Conservation (phyloP, 192 early-diverging fungal genomes). For the Umbelopsis ramanniana region DNA sequence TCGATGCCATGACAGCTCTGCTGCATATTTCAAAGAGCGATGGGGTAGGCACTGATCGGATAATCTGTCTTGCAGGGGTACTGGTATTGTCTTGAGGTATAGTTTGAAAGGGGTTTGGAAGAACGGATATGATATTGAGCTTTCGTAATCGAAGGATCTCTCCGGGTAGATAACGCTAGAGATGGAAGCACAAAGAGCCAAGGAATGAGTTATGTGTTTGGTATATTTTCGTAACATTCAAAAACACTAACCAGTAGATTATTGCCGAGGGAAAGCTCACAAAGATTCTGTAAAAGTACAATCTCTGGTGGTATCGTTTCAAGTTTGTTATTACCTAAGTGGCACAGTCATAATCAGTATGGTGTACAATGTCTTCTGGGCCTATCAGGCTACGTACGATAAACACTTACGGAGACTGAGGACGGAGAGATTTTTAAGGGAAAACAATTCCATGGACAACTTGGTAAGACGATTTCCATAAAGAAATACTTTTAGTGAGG, state of each 20-base stretch:
- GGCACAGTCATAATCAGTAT: background rate
- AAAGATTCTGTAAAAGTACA: slow-evolving; percentile 45
- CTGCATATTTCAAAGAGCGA: slow-evolving; percentile 17
- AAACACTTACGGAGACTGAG: slow-evolving; percentile 49
- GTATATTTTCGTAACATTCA: background rate
- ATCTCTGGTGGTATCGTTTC: slow-evolving; percentile 49
- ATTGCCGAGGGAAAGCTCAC: slow-evolving; percentile 53
- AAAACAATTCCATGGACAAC: slow-evolving; percentile 45
- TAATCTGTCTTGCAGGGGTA: background rate
- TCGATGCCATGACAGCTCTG: slow-evolving; percentile 9
- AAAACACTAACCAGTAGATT: slow-evolving; percentile 40
- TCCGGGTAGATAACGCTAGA: slow-evolving; percentile 39
- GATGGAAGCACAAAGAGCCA: background rate
- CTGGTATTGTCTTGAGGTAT: background rate
- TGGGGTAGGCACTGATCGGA: slow-evolving; percentile 13
- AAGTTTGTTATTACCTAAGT: slow-evolving; percentile 46
- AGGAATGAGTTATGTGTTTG: background rate
- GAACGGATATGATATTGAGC: slow-evolving; percentile 43
- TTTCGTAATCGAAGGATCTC: slow-evolving; percentile 46
- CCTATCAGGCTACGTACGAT: too few relatives aligned
- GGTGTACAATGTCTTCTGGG: too few relatives aligned
- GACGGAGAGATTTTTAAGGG: slow-evolving; percentile 49
- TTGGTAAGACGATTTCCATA: slow-evolving; percentile 43
- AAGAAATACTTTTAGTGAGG: slow-evolving; percentile 48
- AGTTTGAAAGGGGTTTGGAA: slow-evolving; percentile 45